phyloP scores from a whole-genome alignment of 1,284 basidiomycete genomes.

The Abortiporus biennis region DNA sequence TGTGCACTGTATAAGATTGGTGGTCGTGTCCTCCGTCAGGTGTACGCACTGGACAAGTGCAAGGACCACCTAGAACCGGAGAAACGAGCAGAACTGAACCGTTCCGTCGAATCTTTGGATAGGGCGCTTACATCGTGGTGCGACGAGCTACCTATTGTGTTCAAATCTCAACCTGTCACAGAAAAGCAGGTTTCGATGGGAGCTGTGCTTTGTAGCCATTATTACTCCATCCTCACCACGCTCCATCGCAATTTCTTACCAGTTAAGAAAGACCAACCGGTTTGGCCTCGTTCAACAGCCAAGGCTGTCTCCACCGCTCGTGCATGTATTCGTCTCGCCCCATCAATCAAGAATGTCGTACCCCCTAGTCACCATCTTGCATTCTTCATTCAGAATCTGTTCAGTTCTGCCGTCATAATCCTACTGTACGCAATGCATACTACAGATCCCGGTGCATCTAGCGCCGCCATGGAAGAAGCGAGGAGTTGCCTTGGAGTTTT shows the following conservation, averaged over 20 bases:
- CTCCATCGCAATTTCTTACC: conserved; percentile 86
- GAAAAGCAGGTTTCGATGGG: conserved; percentile 81
- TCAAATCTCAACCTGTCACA: conserved; percentile 67
- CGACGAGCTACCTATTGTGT: conserved; percentile 63
- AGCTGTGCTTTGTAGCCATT: conserved; percentile 84
- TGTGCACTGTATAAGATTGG: conserved; percentile 77
- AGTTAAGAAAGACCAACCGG: conserved; percentile 60
- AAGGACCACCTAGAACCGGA: conserved; percentile 70
- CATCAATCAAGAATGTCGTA: conserved; percentile 79
- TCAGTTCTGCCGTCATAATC: conserved; percentile 86
- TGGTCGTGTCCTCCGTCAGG: conserved; percentile 75
- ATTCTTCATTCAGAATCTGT: conserved; percentile 88
- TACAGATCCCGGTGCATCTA: conserved; percentile 57
- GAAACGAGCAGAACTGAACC: conserved; percentile 66
- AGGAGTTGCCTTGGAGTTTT: conserved; percentile 67
- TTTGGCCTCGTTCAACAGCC: conserved; percentile 60
- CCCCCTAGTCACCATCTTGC: conserved; percentile 86
- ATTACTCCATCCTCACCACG: conserved; percentile 84
- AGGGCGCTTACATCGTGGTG: conserved; percentile 75
- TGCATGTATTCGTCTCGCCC: conserved; percentile 78
- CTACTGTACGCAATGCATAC: conserved; percentile 85
- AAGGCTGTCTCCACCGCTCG: conserved; percentile 77
- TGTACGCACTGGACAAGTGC: conserved; percentile 73
- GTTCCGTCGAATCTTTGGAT: conserved; percentile 72
- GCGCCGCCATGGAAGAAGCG: conserved; percentile 78